These are phyloP conservation scores for Misopates orontium DNA, from an alignment of 257 asterid species.

Conservation along the genomic window DNA sequence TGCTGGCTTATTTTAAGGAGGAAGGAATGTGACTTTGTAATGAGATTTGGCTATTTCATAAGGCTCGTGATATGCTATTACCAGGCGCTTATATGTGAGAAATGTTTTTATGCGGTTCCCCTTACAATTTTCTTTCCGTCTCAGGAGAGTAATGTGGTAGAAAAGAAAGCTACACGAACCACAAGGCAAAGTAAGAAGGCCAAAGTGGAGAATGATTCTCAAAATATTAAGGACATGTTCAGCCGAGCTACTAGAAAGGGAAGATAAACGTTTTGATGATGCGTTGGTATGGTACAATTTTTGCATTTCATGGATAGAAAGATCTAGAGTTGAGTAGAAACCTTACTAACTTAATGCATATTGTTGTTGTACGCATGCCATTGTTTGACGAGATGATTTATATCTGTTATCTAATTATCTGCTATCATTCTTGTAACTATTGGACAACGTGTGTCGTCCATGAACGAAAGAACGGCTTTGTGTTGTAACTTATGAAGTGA, in stretches of 20 bases:
- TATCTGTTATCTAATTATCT: neutral
- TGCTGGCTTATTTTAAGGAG: too few species aligned
- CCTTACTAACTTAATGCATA: neutral
- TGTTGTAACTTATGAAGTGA: neutral
- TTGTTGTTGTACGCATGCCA: neutral
- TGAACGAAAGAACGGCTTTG: neutral
- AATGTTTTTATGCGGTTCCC: neutral
- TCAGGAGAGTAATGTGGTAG: slow-evolving; percentile 56
- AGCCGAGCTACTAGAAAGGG: slow-evolving; percentile 67
- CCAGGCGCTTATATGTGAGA: neutral
- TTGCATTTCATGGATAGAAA: slow-evolving; percentile 13
- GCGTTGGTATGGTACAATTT: neutral
- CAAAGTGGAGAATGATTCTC: slow-evolving; percentile 72
- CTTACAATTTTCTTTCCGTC: neutral
- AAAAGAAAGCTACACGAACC: slow-evolving; percentile 38
- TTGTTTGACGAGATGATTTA: neutral
- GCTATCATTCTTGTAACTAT: neutral
- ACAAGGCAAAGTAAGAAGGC: slow-evolving; percentile 71
- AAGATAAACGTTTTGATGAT: slow-evolving; percentile 31
- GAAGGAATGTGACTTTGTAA: too few species aligned
- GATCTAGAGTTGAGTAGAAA: neutral
- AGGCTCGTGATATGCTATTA: neutral
- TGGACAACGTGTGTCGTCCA: neutral
- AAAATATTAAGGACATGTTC: slow-evolving; percentile 92
- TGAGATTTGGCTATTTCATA: too few species aligned